Conservation (phyloP, 2,329 filamentous ascomycete genomes). For the Colletotrichum aenigma region DNA sequence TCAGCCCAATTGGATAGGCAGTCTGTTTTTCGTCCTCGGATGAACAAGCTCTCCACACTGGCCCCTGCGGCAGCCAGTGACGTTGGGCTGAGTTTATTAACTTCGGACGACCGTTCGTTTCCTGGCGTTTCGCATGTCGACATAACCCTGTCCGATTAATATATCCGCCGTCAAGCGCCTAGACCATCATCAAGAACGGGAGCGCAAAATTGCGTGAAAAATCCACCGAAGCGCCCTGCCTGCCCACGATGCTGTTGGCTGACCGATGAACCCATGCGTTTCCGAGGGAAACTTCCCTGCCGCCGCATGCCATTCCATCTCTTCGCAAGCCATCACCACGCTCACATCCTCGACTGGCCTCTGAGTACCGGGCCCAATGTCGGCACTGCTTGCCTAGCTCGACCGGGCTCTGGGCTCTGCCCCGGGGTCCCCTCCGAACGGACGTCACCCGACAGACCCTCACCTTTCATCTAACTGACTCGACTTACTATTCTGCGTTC, state of each 20-base stretch:
- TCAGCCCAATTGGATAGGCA: not conserved
- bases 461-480: not conserved
- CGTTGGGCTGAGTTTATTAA: not conserved
- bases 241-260: not conserved
- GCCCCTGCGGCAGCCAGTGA: not conserved
- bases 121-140: slow-evolving; percentile 1
- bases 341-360: not conserved
- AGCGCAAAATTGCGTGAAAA: not conserved
- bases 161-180: not conserved
- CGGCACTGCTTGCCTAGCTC: not conserved
- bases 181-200: not conserved
- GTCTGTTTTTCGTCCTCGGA: not conserved
- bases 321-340: not conserved
- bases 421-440: not conserved
- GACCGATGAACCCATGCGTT: not conserved
- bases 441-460: slow-evolving; percentile 2
- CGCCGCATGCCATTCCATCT: not conserved
- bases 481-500: not conserved
- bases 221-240: not conserved
- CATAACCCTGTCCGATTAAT: not conserved
- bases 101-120: slow-evolving; percentile 17
- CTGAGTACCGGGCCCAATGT: not conserved
- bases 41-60: not conserved
- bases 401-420: not conserved
- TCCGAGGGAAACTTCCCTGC: not conserved